A percentile compares a stretch with the other conserved stretches of the same genome.
Evolutionary conservation across 1,139 yeast species (phyloP).

Genomic region (Pichia norvegensis): DNA sequence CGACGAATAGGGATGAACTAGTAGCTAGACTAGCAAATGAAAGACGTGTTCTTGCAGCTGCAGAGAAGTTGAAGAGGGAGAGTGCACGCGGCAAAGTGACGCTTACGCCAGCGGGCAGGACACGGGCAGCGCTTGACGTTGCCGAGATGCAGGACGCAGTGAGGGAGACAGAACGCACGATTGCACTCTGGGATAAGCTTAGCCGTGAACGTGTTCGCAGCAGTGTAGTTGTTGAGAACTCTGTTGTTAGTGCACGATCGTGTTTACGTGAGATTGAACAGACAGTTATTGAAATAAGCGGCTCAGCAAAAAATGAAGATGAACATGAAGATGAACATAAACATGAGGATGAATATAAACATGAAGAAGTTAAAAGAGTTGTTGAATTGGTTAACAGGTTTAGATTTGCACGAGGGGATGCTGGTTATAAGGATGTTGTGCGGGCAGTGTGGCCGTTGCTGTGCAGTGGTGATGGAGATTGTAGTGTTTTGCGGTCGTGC

Average conservation of each 20-base stretch:
- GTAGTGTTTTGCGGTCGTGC: neutral
- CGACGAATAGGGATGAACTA: neutral
- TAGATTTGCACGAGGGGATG: neutral
- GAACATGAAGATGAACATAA: too few relatives aligned
- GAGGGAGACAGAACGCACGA: neutral
- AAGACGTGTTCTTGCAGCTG: neutral
- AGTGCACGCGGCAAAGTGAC: neutral
- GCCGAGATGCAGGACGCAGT: neutral
- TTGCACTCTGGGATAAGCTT: neutral
- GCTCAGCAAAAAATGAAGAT: neutral
- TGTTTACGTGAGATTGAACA: neutral
- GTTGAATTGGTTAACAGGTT: conserved; percentile 6
- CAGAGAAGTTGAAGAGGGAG: neutral
- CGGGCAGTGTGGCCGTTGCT: conserved; percentile 12
- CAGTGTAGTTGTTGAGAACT: neutral
- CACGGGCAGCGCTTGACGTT: neutral
- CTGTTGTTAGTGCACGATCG: neutral
- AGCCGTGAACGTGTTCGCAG: neutral
- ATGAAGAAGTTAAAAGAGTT: conserved; percentile 23
- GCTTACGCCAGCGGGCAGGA: neutral
- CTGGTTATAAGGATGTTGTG: neutral
- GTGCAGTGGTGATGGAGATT: neutral
- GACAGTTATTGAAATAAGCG: neutral
- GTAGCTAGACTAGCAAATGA: neutral
- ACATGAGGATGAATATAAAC: conserved; percentile 26